These are phyloP conservation scores for Trichosporon faecale DNA, from an alignment of 1,284 basidiomycete genomes.

Conservation along the genomic window DNA sequence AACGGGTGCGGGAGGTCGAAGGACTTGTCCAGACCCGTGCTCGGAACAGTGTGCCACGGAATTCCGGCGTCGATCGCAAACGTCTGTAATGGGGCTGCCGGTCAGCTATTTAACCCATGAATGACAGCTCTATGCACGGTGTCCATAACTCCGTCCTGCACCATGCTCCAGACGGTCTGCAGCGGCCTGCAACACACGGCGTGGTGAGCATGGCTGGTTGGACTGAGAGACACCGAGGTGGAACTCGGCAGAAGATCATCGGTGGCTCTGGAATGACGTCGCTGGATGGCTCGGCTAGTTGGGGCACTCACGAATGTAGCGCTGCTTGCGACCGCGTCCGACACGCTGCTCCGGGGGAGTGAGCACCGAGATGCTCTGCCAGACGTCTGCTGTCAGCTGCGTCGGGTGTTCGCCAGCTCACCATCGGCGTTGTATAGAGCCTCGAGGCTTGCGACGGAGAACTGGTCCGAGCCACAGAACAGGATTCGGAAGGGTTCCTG, in stretches of 20 bases:
- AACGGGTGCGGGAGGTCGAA: constrained; percentile 48
- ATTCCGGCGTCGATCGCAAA: constrained; percentile 27
- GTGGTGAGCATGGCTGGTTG: not conserved
- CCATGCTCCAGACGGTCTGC: not conserved
- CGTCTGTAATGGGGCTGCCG: constrained; percentile 27
- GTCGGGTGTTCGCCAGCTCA: constrained; percentile 17
- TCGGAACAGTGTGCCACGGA: constrained; percentile 20
- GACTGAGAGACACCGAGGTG: not conserved
- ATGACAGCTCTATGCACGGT: not conserved
- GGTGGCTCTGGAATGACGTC: constrained; percentile 17
- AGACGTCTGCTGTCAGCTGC: constrained; percentile 36
- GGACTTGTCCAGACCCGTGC: constrained; percentile 26
- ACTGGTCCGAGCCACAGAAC: constrained; percentile 54
- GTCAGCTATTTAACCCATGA: not conserved
- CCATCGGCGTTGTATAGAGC: constrained; percentile 45
- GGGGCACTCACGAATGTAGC: constrained; percentile 23
- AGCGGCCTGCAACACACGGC: not conserved
- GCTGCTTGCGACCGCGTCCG: constrained; percentile 27
- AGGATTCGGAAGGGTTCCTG: constrained; percentile 47
- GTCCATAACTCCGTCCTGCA: not conserved
- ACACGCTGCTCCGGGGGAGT: constrained; percentile 34
- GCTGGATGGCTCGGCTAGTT: not conserved
- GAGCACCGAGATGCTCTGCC: constrained; percentile 43
- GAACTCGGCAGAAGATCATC: constrained; percentile 10
- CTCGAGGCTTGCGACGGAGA: constrained; percentile 49